phyloP scores from a whole-genome alignment of 495 filamentous ascomycete species.

The Cercophora scortea region DNA sequence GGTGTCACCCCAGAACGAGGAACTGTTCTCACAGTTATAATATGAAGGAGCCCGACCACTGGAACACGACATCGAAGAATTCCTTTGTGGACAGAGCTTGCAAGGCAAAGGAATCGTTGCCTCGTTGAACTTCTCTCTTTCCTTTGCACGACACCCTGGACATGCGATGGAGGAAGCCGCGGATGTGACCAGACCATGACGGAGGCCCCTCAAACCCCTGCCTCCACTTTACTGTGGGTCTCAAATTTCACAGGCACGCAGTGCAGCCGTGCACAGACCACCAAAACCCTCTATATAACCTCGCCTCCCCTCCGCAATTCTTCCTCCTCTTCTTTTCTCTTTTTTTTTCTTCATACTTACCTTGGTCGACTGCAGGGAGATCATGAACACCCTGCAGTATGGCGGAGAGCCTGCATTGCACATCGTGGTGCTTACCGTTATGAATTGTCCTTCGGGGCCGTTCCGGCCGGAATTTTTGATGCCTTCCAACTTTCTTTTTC shows the following conservation, averaged over 20 bases:
- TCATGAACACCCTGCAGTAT: slow-evolving; percentile 22
- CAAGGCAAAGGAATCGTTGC: no score
- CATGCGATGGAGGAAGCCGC: no score
- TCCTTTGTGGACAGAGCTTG: no score
- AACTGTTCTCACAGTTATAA: no score
- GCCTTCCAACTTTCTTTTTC: slow-evolving; percentile 15
- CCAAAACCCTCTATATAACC: slow-evolving; percentile 1
- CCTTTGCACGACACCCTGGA: no score
- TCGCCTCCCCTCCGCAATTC: neutral
- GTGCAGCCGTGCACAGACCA: slow-evolving; percentile 17
- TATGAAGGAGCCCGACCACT: no score
- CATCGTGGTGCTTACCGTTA: slow-evolving; percentile 22
- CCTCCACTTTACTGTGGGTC: neutral
- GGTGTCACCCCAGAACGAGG: no score
- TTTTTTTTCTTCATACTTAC: slow-evolving; percentile 33
- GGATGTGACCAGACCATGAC: no score
- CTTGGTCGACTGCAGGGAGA: slow-evolving; percentile 23
- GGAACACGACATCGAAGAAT: no score
- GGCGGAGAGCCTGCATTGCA: slow-evolving; percentile 29
- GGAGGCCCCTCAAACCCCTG: no score
- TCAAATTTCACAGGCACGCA: neutral
- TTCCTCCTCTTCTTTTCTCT: slow-evolving; percentile 13
- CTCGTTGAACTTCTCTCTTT: no score
- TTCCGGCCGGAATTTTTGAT: slow-evolving; percentile 32
- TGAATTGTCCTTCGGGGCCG: slow-evolving; percentile 35